Base-by-base conservation (phyloP, 164 flowering plant species). In the Berberis vulgaris region DNA sequence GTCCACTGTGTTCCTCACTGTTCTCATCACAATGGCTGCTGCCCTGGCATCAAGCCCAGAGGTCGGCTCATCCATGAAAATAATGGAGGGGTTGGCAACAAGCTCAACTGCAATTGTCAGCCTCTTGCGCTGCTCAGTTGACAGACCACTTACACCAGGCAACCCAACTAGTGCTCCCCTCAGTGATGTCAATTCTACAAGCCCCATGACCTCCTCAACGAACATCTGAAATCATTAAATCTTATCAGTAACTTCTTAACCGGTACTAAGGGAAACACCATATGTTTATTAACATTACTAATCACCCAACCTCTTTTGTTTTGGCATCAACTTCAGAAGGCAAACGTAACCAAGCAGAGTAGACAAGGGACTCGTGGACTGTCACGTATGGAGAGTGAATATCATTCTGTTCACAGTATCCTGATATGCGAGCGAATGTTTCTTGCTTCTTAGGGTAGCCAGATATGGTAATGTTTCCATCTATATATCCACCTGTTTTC, bases 41-140 rank as follows among this genome's bases (percentile, higher is more conserved):
- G 84, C 82, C 61, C 86, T 74, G 3, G 86, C 84, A 75, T 82
- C 86, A 12, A 82, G 78, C 10, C 86, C 86, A 13, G 86, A 80
- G 2, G 86, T 80, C n/a, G 86, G 84, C 63, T 82, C 87, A 55
- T 83, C 87, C 84, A 83, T 79, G 73, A 81, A 83, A 42, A 83
- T 78, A 41, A 82, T 78, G 13, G 86, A 80, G 6, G 86, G 86
- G 55, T 82, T 82, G 2, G 86, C 81, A 2, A 83, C 84, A 43
- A 83, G 86, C 69, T 83, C 86, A n/a, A 83, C 83, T 3, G 84
- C 84, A 57, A 83, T 79, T 8, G 84, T 83, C 10, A 83, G 61
- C 65, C 86, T 70, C 67, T 81, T 83, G 6, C 84, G 71, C 61
- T 81, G 86, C 75, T 81, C 83, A 0, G 70, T 74, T 43, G 86